Evolutionary conservation across 2,329 filamentous ascomycete genomes (phyloP).

Genomic region (Phaeoacremonium minimum): DNA sequence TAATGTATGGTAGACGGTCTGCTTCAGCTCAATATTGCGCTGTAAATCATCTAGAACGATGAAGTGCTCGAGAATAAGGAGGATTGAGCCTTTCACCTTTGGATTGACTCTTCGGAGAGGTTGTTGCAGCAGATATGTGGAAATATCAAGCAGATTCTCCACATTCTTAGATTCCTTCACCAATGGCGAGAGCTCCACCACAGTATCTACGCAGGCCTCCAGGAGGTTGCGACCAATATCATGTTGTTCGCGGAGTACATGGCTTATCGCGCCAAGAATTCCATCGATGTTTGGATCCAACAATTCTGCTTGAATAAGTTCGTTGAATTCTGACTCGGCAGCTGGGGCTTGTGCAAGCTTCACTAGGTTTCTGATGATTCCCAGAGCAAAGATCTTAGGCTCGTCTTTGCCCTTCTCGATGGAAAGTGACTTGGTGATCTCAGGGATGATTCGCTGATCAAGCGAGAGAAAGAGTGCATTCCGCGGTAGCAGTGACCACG

Average conservation of each 20-base stretch:
- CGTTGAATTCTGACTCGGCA: conserved; percentile 51
- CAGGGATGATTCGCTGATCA: conserved; percentile 61
- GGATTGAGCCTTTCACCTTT: conserved; percentile 74
- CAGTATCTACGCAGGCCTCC: conserved; percentile 71
- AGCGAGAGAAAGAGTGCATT: conserved; percentile 63
- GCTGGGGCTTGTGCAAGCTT: conserved; percentile 52
- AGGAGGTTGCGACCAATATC: conserved; percentile 68
- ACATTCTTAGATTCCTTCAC: conserved; percentile 66
- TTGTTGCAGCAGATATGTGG: conserved; percentile 76
- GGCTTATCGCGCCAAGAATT: conserved; percentile 63
- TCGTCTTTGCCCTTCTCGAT: conserved; percentile 63
- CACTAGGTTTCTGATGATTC: conserved; percentile 68
- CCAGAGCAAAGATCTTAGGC: conserved; percentile 78
- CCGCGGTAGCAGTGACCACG: conserved; percentile 68
- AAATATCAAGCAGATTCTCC: conserved; percentile 73
- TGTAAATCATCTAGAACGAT: conserved; percentile 59
- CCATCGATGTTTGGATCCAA: conserved; percentile 53
- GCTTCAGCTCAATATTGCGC: conserved; percentile 52
- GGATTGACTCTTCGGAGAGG: conserved; percentile 80
- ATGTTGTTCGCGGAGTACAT: conserved; percentile 54
- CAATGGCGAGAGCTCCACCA: conserved; percentile 71
- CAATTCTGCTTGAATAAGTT: conserved; percentile 50
- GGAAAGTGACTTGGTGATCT: conserved; percentile 68
- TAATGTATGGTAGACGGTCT: conserved; percentile 67
- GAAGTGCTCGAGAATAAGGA: conserved; percentile 78